phyloP scores from a whole-genome alignment of 1,139 yeast species.

The Magnusiomyces tetraspermus region DNA sequence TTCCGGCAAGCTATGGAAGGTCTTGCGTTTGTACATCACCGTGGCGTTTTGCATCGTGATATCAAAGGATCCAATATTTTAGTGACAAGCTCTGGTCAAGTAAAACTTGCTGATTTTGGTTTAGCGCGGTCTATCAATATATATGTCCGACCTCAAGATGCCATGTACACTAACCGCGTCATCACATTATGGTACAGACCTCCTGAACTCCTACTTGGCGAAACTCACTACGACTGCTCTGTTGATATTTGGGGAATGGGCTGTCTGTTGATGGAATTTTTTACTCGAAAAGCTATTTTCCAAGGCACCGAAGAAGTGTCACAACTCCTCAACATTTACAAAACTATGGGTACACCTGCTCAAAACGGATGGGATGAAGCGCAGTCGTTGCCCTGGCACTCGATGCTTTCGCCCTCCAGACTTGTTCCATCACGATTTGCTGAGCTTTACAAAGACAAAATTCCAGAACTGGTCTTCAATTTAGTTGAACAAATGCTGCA shows the following conservation, averaged over 20 bases:
- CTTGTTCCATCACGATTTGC: conserved; percentile 42
- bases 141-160: conserved; percentile 13
- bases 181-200: conserved; percentile 97
- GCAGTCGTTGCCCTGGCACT: conserved; percentile 82
- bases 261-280: conserved; percentile 75
- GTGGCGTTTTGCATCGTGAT: conserved; percentile 80
- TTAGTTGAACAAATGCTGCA: conserved; percentile 54
- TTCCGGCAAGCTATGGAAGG: conserved; percentile 75
- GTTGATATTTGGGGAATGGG: conserved; percentile 98
- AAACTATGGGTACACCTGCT: conserved; percentile 80
- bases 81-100: conserved; percentile 57
- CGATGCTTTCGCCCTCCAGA: conserved; percentile 58
- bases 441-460: conserved; percentile 32
- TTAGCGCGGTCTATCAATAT: conserved; percentile 49
- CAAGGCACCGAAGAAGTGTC: conserved; percentile 85
- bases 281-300: conserved; percentile 64
- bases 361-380: conserved; percentile 69
- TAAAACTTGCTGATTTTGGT: conserved; percentile 91
- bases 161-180: conserved; percentile 74
- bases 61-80: conserved; percentile 89
- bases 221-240: conserved; percentile 81
- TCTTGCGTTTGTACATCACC: conserved; percentile 67
- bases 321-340: conserved; percentile 67
- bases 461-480: conserved; percentile 36
- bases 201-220: conserved; percentile 83